These are phyloP conservation scores for Blastocystis sp. DNA, from an alignment of 352 stramenopile genomes.

Conservation along the genomic window DNA sequence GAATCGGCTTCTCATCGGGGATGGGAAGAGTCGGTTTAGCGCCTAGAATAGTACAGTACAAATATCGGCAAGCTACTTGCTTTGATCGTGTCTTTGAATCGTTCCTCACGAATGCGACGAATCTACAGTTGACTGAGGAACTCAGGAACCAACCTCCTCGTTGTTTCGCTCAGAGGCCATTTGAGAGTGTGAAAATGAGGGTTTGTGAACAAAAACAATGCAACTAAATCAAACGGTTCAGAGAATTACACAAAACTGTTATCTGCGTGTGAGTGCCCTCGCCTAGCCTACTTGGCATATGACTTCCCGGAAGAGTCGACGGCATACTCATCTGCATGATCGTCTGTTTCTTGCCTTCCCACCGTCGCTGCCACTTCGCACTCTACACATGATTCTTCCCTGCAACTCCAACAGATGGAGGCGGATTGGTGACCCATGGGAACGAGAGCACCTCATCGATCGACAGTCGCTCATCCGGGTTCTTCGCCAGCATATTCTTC, in stretches of 20 bases:
- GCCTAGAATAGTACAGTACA: no score
- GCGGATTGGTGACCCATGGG: conserved; percentile 44
- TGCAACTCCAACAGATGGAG: neutral
- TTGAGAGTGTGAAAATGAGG: no score
- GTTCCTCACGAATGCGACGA: conserved; percentile 10
- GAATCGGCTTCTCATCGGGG: neutral
- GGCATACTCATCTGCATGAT: conserved; percentile 44
- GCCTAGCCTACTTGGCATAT: neutral
- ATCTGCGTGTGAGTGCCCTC: neutral
- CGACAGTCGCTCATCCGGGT: conserved; percentile 5
- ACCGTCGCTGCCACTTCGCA: neutral
- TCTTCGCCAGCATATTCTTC: conserved; percentile 49
- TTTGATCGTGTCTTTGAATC: conserved; percentile 14
- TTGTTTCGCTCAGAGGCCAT: neutral
- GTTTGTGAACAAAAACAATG: no score
- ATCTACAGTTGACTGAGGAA: neutral
- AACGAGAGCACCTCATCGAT: conserved; percentile 23
- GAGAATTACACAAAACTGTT: neutral
- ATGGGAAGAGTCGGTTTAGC: no score
- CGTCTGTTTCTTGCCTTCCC: neutral
- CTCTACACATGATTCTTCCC: neutral
- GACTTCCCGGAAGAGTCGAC: conserved; percentile 29
- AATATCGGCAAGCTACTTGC: no score
- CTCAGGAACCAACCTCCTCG: neutral
- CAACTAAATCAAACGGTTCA: neutral